Evolutionary conservation across 441 rosid genomes (phyloP), one percentile per base, ranked within the genome.

Genomic region (Rhodomyrtus psidioides): DNA sequence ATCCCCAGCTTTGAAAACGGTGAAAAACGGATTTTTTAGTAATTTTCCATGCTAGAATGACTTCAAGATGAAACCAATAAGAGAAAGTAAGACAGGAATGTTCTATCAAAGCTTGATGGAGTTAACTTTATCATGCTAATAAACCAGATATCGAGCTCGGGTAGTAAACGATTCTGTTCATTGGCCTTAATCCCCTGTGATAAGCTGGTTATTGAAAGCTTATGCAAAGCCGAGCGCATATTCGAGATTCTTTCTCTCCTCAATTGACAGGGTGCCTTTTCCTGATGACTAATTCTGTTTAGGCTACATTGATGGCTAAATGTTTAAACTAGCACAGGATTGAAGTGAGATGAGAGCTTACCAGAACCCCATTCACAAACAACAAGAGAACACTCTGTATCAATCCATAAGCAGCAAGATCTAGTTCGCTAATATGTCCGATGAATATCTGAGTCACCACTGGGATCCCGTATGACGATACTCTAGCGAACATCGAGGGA

Each of bases 391-490:
- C 26, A 60, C 75, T 92, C 55, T 91, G 94, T 2, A 85, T 85
- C 53, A 93, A 87, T 13, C 92, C 93, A 82, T 83, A 93, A 5
- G 93, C 91, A 30, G 95, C 94, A 19, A 92, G 90, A 26, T 91
- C 84, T 14, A 88, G 1, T 6, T 88, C 84, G 23, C 86, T 60
- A 28, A 93, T 44, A 65, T 91, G 94, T 10, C 94, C 95, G 12
- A 93, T 58, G 81, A 88, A 93, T 3, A 85, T 39, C n/a, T 91
- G 95, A 1, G 94, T 89, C 27, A 92, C 88, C 2, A 91, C 88
- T 26, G 88, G 53, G 1, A 87, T 44, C 10, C 94, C 95, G 54
- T 88, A 92, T 3, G 82, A 27, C 16, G 92, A 24, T 8, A 91
- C 83, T 87, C 83, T 89, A 2, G 92, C 58, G 8, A 93, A 9